phyloP scores from a whole-genome alignment of 495 filamentous ascomycete species.

The Polyplosphaeria fusca region DNA sequence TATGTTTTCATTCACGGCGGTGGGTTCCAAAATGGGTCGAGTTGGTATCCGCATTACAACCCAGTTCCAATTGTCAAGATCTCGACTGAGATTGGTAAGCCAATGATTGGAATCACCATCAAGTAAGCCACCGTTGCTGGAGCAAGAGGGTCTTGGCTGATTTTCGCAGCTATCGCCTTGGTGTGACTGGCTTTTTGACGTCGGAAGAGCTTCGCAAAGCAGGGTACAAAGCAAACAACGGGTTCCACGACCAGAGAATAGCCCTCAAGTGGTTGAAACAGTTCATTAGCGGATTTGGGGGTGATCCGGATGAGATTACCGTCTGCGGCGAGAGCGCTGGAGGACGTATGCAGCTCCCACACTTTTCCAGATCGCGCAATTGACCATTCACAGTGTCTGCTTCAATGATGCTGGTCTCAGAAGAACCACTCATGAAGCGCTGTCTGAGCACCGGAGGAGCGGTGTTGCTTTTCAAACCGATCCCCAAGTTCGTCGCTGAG shows the following conservation, averaged over 20 bases:
- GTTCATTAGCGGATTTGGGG: constrained; percentile 67
- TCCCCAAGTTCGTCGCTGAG: constrained; percentile 42
- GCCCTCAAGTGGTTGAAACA: constrained; percentile 71
- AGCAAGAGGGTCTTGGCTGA: not conserved
- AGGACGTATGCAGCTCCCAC: constrained; percentile 37
- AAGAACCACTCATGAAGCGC: constrained; percentile 45
- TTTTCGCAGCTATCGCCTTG: constrained; percentile 18
- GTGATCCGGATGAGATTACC: constrained; percentile 60
- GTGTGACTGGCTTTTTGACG: constrained; percentile 31
- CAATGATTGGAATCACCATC: constrained; percentile 30
- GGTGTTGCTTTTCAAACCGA: constrained; percentile 37
- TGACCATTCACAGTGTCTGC: constrained; percentile 35
- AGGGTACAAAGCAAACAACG: constrained; percentile 41
- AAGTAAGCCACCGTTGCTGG: constrained; percentile 12
- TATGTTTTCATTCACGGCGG: constrained; percentile 39
- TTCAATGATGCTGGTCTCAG: constrained; percentile 43
- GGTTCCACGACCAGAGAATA: constrained; percentile 64
- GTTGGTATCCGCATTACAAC: constrained; percentile 46
- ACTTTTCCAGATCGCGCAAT: not conserved
- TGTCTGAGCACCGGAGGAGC: constrained; percentile 46
- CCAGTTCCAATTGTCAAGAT: constrained; percentile 33
- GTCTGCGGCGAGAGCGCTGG: constrained; percentile 69
- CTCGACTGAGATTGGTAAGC: constrained; percentile 24
- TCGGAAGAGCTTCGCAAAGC: constrained; percentile 32
- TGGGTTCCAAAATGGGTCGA: constrained; percentile 42